Evolutionary conservation across 345 rosid genomes (phyloP), one percentile per base, ranked within the genome.

Genomic region (Xanthoceras sorbifolium): DNA sequence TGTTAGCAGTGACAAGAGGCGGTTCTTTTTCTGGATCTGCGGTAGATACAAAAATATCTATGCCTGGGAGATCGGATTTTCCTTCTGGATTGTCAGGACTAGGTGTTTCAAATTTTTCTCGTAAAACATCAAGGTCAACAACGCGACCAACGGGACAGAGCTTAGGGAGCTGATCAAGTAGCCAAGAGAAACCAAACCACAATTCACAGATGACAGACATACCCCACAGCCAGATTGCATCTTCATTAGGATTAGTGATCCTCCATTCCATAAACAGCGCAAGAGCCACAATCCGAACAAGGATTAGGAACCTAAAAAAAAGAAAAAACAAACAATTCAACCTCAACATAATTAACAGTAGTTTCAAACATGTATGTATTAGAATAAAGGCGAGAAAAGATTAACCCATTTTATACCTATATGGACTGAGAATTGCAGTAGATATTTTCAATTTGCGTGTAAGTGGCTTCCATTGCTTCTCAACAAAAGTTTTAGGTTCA

Each of bases 181-280:
- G 75, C 98, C 98, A 94, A 68, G 94, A 89, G 85, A 92, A 92
- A 67, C 91, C 95, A 66, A 94, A 92, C 98, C 98, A 94, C 67
- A 90, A 68, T 82, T 94, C 98, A 54, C 97, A 94, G 71, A 88
- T 67, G 6, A 89, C 86, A 9, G 97, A 94, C 87, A 92, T 86
- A 10, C 85, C 75, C 94, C 94, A 94, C 77, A 94, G 74, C 98
- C 98, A 94, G 6, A 90, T 81, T 67, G 97, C 97, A 57, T 89
- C 90, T 44, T 90, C 84, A 74, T 92, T 94, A 1, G 94, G 90
- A 83, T 92, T 66, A 20, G 70, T 82, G 50, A 94, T 68, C 83
- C 97, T 89, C 98, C 98, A 94, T 3, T 34, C 8, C 57, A 94
- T 71, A 83, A 94, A 94, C 40, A 92, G 70, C 55, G 54, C 88